These are phyloP conservation scores for Bryopsis sp. DNA, from an alignment of 139 green algal genomes.

Conservation along the genomic window DNA sequence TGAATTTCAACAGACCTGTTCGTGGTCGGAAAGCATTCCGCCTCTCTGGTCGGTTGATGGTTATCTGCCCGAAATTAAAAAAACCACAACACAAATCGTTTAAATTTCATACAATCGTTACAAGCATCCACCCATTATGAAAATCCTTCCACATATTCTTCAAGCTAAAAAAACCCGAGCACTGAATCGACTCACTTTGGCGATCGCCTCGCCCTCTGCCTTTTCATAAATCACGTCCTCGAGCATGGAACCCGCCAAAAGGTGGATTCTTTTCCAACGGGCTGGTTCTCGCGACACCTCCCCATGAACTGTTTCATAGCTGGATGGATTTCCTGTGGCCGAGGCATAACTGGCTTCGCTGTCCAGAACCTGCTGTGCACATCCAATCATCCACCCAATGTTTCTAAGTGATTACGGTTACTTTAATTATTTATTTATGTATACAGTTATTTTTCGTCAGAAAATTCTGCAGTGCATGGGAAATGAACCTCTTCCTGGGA, in stretches of 20 bases:
- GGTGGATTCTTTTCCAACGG: conserved; percentile 40
- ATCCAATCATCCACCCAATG: no score
- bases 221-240: conserved; percentile 84
- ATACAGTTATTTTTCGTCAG: no score
- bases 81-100: not conserved
- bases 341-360: conserved; percentile 37
- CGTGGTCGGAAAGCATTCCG: conserved; percentile 91
- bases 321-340: conserved; percentile 24
- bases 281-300: conserved; percentile 48
- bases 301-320: conserved; percentile 71
- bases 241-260: conserved; percentile 45
- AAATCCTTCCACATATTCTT: not conserved
- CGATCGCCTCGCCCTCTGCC: conserved; percentile 70
- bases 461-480: no score
- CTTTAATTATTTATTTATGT: no score
- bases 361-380: no score
- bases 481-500: no score
- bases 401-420: no score
- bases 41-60: conserved; percentile 87
- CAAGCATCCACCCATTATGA: no score
- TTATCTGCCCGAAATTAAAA: conserved; percentile 76
- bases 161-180: not conserved
- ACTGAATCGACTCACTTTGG: conserved; percentile 50
- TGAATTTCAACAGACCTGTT: conserved; percentile 46
- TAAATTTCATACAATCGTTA: not conserved